Percentiles rank a stretch among this genome's conserved stretches.
Conservation (phyloP, 768 basidiomycete genomes). For the Lentinula detonsa region DNA sequence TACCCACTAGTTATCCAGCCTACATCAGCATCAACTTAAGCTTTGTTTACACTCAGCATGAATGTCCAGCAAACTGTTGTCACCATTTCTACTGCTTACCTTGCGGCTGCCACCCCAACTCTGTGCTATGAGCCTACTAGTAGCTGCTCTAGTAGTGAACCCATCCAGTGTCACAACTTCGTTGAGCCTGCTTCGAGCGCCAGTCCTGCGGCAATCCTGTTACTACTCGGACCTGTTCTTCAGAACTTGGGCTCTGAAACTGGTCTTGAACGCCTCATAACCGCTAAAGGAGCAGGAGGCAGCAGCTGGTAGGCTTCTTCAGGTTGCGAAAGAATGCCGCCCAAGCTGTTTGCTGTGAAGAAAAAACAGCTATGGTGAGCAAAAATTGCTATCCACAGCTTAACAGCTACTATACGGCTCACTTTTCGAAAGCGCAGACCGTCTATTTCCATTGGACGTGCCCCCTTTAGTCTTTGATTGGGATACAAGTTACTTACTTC, state of each 20-base stretch:
- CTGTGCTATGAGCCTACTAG: constrained; percentile 6
- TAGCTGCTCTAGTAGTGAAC: constrained; percentile 11
- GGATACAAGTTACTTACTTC: too few species aligned
- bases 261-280: not conserved
- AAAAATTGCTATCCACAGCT: too few species aligned
- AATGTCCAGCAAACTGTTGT: constrained; percentile 2
- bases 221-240: not conserved
- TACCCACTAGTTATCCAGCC: too few species aligned
- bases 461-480: too few species aligned
- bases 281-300: not conserved
- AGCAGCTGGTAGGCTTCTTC: not conserved
- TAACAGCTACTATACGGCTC: too few species aligned
- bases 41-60: not conserved
- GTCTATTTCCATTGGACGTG: too few species aligned
- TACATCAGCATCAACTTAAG: too few species aligned
- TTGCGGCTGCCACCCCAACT: constrained; percentile 13
- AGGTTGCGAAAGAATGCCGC: not conserved
- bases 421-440: too few species aligned
- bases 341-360: not conserved
- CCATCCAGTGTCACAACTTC: constrained; percentile 13
- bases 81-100: constrained; percentile 9
- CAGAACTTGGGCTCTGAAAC: not conserved
- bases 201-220: not conserved
- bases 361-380: not conserved
- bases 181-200: not conserved